A percentile compares a stretch with the other conserved stretches of the same genome.
These are phyloP conservation scores for Geranomyces variabilis DNA, from an alignment of 192 early-diverging fungal genomes.

Conservation along the genomic window DNA sequence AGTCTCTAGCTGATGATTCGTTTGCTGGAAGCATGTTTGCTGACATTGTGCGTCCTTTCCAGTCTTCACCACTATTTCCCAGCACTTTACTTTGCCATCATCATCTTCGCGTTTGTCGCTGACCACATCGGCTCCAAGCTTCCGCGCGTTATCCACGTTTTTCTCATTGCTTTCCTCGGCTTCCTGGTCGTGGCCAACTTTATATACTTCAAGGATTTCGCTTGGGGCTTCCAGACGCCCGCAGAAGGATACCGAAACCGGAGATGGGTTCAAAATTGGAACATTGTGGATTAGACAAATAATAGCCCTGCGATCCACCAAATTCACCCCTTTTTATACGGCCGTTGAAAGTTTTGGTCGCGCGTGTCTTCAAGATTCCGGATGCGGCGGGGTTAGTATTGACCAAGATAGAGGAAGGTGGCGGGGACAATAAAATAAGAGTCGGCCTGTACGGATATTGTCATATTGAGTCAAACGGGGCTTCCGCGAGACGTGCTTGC, in stretches of 20 bases:
- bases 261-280: slow-evolving; percentile 34
- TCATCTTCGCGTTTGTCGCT: slow-evolving; percentile 72
- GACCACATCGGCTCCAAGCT: slow-evolving; percentile 66
- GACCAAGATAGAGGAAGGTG: too few relatives aligned
- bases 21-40: too few relatives aligned
- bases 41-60: not conserved
- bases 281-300: slow-evolving; percentile 17
- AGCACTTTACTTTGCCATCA: slow-evolving; percentile 89
- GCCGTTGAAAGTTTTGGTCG: too few relatives aligned
- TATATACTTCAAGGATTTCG: slow-evolving; percentile 35
- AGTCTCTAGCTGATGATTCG: slow-evolving; percentile 4
- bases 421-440: too few relatives aligned
- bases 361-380: too few relatives aligned
- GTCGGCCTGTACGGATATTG: too few relatives aligned
- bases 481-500: too few relatives aligned
- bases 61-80: slow-evolving; percentile 96
- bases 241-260: slow-evolving; percentile 15
- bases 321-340: too few relatives aligned
- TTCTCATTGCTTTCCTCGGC: slow-evolving; percentile 24
- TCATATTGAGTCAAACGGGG: too few relatives aligned
- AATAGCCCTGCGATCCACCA: too few relatives aligned
- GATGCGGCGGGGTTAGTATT: too few relatives aligned
- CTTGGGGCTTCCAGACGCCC: slow-evolving; percentile 26
- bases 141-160: slow-evolving; percentile 46
- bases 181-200: slow-evolving; percentile 20